These are phyloP conservation scores for Russula dissimulans DNA, from an alignment of 768 basidiomycete species.

Conservation along the genomic window DNA sequence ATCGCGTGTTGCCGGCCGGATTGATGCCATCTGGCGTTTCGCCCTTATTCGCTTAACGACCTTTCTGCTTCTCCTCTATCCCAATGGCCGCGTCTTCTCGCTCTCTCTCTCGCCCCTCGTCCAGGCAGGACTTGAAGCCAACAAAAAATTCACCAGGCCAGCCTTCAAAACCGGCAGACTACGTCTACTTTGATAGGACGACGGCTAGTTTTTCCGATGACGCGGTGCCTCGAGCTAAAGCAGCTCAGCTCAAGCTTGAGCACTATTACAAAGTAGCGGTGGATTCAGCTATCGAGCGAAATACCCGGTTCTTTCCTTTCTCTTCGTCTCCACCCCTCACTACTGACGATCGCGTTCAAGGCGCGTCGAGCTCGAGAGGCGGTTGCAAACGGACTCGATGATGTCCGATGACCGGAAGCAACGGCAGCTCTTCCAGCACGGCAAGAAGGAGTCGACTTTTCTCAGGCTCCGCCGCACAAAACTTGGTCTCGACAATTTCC, in stretches of 20 bases:
- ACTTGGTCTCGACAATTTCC: slow-evolving; percentile 85
- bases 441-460: slow-evolving; percentile 82
- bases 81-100: slow-evolving; percentile 13
- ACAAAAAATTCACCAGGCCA: slow-evolving; percentile 17
- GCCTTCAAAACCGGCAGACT: slow-evolving; percentile 49
- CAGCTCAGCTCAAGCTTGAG: slow-evolving; percentile 91
- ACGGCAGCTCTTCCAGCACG: slow-evolving; percentile 72
- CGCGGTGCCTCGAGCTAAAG: slow-evolving; percentile 74
- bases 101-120: slow-evolving; percentile 17
- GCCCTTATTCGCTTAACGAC: no score
- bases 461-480: slow-evolving; percentile 83
- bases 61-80: not conserved
- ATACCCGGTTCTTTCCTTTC: slow-evolving; percentile 52
- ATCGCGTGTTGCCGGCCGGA: slow-evolving; percentile 11
- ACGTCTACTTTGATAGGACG: slow-evolving; percentile 89
- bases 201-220: slow-evolving; percentile 70
- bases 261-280: slow-evolving; percentile 96
- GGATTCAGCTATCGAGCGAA: slow-evolving; percentile 89
- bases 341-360: slow-evolving; percentile 32
- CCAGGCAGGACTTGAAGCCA: slow-evolving; percentile 17
- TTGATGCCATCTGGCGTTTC: not conserved
- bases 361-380: slow-evolving; percentile 80
- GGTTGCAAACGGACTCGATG: slow-evolving; percentile 56
- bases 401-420: slow-evolving; percentile 81
- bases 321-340: not conserved